Conservation (phyloP, 2,329 filamentous ascomycete genomes). For the Sarocladium brachiariae region DNA sequence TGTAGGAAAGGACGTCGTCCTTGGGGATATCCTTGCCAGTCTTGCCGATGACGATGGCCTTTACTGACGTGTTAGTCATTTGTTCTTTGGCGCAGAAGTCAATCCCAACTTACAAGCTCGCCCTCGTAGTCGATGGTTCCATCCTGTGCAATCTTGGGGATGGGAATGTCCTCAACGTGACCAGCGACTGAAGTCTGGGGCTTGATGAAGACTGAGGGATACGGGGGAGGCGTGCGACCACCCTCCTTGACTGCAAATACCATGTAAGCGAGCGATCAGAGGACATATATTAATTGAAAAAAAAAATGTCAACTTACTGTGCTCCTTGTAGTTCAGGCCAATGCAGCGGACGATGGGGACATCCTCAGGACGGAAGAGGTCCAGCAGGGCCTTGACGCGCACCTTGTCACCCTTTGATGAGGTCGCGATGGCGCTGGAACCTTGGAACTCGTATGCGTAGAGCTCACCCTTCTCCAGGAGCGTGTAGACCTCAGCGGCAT, state of each 20-base stretch:
- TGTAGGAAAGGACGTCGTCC: slow-evolving; percentile 35
- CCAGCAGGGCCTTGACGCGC: slow-evolving; percentile 24
- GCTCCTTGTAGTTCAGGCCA: slow-evolving; percentile 29
- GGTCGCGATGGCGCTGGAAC: slow-evolving; percentile 18
- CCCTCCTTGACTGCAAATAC: slow-evolving; percentile 41
- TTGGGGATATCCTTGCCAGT: slow-evolving; percentile 44
- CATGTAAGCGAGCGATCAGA: too few species aligned
- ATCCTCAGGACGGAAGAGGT: slow-evolving; percentile 23
- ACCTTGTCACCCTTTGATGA: slow-evolving; percentile 21
- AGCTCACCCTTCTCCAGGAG: slow-evolving; percentile 17
- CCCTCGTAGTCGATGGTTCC: slow-evolving; percentile 43
- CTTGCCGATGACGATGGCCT: slow-evolving; percentile 45
- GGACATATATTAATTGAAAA: neutral
- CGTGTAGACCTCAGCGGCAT: slow-evolving; percentile 22
- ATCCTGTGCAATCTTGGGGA: slow-evolving; percentile 40
- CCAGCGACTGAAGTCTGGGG: slow-evolving; percentile 31
- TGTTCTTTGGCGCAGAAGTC: neutral
- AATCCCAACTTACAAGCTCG: slow-evolving; percentile 28
- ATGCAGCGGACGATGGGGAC: slow-evolving; percentile 30
- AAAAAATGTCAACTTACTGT: slow-evolving; percentile 22
- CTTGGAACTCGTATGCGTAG: slow-evolving; percentile 24
- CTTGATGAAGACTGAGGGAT: slow-evolving; percentile 46
- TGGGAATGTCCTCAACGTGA: slow-evolving; percentile 30
- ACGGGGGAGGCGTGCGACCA: slow-evolving; percentile 42
- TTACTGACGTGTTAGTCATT: neutral